These are phyloP conservation scores for Aspergillus affinis DNA, from an alignment of 495 filamentous ascomycete genomes.

Conservation along the genomic window DNA sequence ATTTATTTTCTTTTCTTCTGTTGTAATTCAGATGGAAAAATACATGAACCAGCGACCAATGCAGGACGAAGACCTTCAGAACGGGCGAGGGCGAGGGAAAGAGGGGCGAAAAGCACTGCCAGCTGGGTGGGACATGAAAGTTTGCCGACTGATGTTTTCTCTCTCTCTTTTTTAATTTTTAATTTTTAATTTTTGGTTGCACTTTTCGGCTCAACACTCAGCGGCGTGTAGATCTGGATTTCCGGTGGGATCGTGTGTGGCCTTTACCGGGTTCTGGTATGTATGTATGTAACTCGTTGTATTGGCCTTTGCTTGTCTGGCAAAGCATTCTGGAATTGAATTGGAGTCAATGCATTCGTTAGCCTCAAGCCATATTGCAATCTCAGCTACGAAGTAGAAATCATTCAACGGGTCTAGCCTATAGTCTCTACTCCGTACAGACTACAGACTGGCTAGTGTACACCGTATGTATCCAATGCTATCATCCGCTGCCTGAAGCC, in stretches of 20 bases:
- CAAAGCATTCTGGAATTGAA: no score
- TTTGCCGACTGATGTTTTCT: constrained; percentile 12
- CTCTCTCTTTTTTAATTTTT: not conserved
- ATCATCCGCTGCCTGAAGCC: no score
- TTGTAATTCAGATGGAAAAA: not conserved
- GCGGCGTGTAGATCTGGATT: not conserved
- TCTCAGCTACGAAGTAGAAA: no score
- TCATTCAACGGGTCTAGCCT: no score
- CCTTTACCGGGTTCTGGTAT: not conserved
- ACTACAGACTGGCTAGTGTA: no score
- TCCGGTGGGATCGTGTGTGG: not conserved
- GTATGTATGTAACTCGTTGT: not conserved
- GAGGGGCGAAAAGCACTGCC: constrained; percentile 23
- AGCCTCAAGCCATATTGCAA: no score
- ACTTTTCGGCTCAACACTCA: not conserved
- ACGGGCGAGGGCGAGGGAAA: constrained; percentile 21
- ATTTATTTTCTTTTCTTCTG: not conserved
- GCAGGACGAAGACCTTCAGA: not conserved
- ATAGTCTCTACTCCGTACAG: no score
- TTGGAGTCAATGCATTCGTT: no score
- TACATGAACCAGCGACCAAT: not conserved
- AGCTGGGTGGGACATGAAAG: constrained; percentile 23
- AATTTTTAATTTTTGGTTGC: no score
- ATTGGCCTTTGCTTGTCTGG: no score
- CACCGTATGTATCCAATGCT: no score